Base-by-base conservation (phyloP, 2,329 filamentous ascomycete genomes). In the Monosporascus sp. region DNA sequence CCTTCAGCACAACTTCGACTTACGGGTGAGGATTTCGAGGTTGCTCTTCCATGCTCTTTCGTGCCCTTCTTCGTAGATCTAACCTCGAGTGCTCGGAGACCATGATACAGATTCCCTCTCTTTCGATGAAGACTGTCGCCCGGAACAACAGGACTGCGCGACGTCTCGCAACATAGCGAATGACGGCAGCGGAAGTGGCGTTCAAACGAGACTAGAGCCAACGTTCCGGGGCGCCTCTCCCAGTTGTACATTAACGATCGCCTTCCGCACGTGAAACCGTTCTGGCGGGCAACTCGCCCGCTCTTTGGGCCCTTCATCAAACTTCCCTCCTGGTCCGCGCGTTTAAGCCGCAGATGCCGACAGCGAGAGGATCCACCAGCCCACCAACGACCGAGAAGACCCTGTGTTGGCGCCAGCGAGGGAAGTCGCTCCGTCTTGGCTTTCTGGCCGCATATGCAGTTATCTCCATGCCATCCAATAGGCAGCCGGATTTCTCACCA, bases 1-100 rank as follows among this genome's bases (percentile, higher is more conserved):
- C 3, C 15, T 27, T 43, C 20, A 8, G 39, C 14, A 49, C 36
- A 50, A 3, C n/a, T 35, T 18, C 1, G 37, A 57, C 66, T 61
- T 60, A 68, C 66, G 65, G 66, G 48, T 68, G 66, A 18, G 57
- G 53, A 31, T 27, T 36, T 48, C 20, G 53, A 43, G 22, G 31
- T 22, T 54, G 50, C 6, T 56, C 50, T 44, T 57, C 55, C 64
- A 66, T 66, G 14, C 18, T 31, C 50, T 43, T 24, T 15, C 24
- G 50, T 27, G 37, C 36, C 22, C 9, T 46, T 31, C 6, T n/a
- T 31, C 11, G 31, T 35, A 35, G 9, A 35, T 37, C 18, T 9
- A n/a, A 39, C 22, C 37, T 48, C 8, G 44, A 20, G n/a, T 37
- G 27, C 24, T 18, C 31, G 17, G 39, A 15, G 22, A n/a, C 15